These are phyloP conservation scores for Colletotrichum echinochloae DNA, from an alignment of 2,329 filamentous ascomycete genomes.

Conservation along the genomic window DNA sequence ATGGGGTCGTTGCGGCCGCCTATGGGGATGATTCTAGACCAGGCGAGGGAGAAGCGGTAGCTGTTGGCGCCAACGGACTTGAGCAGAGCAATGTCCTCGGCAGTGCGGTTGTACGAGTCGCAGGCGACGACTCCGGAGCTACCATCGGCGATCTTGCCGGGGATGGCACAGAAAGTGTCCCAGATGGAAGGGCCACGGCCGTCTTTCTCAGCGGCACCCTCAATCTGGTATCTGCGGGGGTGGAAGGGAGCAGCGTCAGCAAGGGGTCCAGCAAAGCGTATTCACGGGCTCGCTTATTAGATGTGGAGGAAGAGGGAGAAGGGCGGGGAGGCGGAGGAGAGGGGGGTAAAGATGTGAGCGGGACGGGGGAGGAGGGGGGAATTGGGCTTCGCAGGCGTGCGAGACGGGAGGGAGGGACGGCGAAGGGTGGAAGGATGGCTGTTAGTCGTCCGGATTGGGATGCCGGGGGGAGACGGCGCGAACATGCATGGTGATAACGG, in stretches of 20 bases:
- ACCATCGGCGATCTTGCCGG: constrained; percentile 85
- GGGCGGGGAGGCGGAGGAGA: neutral
- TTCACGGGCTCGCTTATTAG: constrained; percentile 24
- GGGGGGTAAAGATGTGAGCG: neutral
- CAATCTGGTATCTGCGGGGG: constrained; percentile 81
- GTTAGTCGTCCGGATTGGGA: constrained; percentile 35
- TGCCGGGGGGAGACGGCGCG: constrained; percentile 19
- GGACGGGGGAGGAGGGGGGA: neutral
- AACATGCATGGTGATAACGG: constrained; percentile 24
- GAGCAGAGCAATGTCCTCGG: constrained; percentile 81
- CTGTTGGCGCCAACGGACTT: constrained; percentile 78
- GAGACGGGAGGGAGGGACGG: constrained; percentile 32
- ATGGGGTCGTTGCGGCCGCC: constrained; percentile 85
- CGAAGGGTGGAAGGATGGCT: constrained; percentile 21
- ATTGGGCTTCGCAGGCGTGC: constrained; percentile 18
- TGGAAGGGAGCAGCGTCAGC: constrained; percentile 18
- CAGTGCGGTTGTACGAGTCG: constrained; percentile 86
- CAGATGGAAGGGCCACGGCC: constrained; percentile 87
- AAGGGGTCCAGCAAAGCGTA: constrained; percentile 20
- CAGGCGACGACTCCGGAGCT: constrained; percentile 82
- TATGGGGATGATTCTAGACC: constrained; percentile 87
- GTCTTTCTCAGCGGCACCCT: constrained; percentile 79
- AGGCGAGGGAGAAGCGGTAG: constrained; percentile 89
- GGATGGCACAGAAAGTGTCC: constrained; percentile 87
- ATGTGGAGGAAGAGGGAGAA: neutral